Conservation (phyloP, 257 asterid species). For the Nicotiana benthamiana region DNA sequence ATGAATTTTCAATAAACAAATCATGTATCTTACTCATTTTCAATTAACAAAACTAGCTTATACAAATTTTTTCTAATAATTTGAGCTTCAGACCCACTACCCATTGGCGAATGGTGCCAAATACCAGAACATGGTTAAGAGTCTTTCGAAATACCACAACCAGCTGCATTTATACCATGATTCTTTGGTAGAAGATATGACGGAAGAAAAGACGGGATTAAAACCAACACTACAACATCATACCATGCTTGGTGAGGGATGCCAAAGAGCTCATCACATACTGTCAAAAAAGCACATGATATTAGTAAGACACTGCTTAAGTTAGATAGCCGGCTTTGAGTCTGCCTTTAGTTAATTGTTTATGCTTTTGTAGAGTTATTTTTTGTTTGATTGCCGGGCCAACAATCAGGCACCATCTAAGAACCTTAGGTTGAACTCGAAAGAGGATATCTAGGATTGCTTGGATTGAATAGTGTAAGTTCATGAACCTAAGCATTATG, state of each 20-base stretch:
- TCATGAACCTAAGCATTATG: background rate
- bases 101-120: background rate
- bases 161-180: constrained; percentile 21
- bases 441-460: background rate
- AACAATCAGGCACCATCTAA: background rate
- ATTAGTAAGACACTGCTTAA: background rate
- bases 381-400: background rate
- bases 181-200: constrained; percentile 45
- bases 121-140: constrained; percentile 18
- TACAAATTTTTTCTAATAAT: too few species aligned
- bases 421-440: background rate
- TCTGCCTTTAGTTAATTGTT: background rate
- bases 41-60: too few species aligned
- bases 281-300: constrained; percentile 34
- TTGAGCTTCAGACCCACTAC: too few species aligned
- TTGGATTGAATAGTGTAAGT: background rate
- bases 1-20: too few species aligned
- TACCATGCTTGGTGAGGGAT: constrained; percentile 79
- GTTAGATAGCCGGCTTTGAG: too few species aligned
- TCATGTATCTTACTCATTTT: too few species aligned
- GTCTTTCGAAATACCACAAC: constrained; percentile 34
- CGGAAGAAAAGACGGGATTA: constrained; percentile 63
- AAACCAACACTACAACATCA: constrained; percentile 45
- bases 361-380: background rate
- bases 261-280: constrained; percentile 80